Percentiles rank a stretch among this genome's conserved stretches.
Evolutionary conservation across 1,284 basidiomycete species (phyloP).

Genomic region (Ceratobasidium sp.): DNA sequence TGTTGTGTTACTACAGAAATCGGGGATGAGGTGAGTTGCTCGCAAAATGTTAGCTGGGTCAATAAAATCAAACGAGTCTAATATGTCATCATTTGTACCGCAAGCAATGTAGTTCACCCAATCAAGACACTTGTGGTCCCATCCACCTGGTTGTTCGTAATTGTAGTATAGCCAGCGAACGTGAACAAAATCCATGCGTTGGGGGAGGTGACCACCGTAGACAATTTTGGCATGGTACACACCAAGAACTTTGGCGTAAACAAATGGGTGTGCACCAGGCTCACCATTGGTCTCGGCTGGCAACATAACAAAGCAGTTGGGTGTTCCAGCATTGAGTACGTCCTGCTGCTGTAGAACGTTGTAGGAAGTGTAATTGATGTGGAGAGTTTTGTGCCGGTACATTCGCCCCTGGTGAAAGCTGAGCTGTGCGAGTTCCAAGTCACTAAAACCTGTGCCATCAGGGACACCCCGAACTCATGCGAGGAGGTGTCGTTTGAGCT

Average conservation of each 20-base stretch:
- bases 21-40: slow-evolving; percentile 30
- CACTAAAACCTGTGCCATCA: slow-evolving; percentile 2
- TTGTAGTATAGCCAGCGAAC: slow-evolving; percentile 53
- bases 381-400: slow-evolving; percentile 22
- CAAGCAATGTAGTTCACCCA: background rate
- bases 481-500: slow-evolving; percentile 30
- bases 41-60: slow-evolving; percentile 35
- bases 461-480: slow-evolving; percentile 10
- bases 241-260: slow-evolving; percentile 58
- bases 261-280: slow-evolving; percentile 53
- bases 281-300: slow-evolving; percentile 47
- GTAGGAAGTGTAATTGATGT: slow-evolving; percentile 55
- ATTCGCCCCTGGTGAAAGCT: slow-evolving; percentile 22
- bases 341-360: slow-evolving; percentile 57
- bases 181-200: slow-evolving; percentile 53
- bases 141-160: slow-evolving; percentile 34
- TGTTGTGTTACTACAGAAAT: slow-evolving; percentile 1
- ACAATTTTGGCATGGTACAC: slow-evolving; percentile 55
- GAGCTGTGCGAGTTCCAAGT: slow-evolving; percentile 1
- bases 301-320: slow-evolving; percentile 55
- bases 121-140: slow-evolving; percentile 29
- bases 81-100: slow-evolving; percentile 1
- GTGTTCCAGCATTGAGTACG: slow-evolving; percentile 57
- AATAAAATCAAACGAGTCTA: slow-evolving; percentile 47
- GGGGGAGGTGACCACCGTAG: background rate